Base-by-base conservation (phyloP, 108 stramenopile genomes). In the Epithemia pelagica region DNA sequence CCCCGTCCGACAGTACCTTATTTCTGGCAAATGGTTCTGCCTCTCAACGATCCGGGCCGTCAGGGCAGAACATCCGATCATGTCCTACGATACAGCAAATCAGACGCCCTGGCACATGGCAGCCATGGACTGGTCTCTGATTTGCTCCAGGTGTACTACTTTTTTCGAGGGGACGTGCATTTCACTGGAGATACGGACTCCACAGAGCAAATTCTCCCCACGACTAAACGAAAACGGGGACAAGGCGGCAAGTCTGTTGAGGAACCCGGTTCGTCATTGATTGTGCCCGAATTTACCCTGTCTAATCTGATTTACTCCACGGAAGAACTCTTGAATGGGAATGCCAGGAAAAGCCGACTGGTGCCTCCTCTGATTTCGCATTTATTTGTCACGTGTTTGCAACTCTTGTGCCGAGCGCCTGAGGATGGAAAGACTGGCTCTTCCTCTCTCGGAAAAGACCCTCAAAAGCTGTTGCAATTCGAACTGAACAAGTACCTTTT, bases 351-450 rank as follows among this genome's bases (percentile, higher is more conserved):
- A 29, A 72, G 83, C 21, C 76, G 77, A 27, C 65, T 82, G 30
- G 64, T 92, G 0, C 91, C 91, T 10, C 91, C 91, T 24, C 81
- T 92, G 62, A 66, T 92, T 31, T 73, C 71, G 0, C 87, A 88
- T 74, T 72, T 92, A 27, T 90, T 92, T 64, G 74, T 85, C 22
- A 77, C 78, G 32, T 70, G 83, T 19, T 73, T 92, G 57, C 82
- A 80, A 54, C 52, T 89, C 31, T 61, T 92, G 70, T 75, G 73
- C 26, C 29, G 69, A 31, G 58, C 72, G 24, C 59, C 65, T 19
- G 74, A 58, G 27, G 65, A 64, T 26, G 67, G 58, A 26, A 24
- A 19, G 56, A 62, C 65, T 1, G 37, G 15, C 10, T 46, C 37
- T 15, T 10, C 37, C 5, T 46, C 68, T 26, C 67, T 67, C 10